A percentile compares a stretch with the other conserved stretches of the same genome.
Conservation (phyloP, 768 basidiomycete genomes). For the Leccinum imitatum region DNA sequence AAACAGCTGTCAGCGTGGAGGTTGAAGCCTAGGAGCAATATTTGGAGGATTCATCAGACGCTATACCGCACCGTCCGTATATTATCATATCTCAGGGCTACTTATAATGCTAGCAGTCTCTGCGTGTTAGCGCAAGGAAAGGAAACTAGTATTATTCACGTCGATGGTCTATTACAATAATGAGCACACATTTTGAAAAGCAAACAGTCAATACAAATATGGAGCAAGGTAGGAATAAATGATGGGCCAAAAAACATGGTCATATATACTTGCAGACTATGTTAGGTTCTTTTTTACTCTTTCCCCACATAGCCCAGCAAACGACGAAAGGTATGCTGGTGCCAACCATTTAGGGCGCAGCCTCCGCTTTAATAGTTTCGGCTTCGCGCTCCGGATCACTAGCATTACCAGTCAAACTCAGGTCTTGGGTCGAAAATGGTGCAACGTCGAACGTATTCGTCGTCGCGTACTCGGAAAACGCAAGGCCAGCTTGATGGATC, state of each 20-base stretch:
- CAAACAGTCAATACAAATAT: constrained; percentile 36
- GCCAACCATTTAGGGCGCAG: constrained; percentile 32
- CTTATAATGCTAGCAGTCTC: constrained; percentile 18
- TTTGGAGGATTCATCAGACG: constrained; percentile 9
- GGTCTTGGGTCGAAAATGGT: constrained; percentile 64
- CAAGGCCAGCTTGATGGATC: constrained; percentile 61
- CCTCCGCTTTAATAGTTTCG: constrained; percentile 70
- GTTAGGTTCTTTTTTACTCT: constrained; percentile 24
- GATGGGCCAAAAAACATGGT: constrained; percentile 30
- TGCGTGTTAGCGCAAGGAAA: constrained; percentile 13
- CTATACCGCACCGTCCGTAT: constrained; percentile 12
- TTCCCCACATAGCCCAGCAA: constrained; percentile 24
- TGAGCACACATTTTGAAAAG: constrained; percentile 35
- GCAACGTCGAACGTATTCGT: constrained; percentile 69
- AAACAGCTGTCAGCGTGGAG: constrained; percentile 41
- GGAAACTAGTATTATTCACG: constrained; percentile 32
- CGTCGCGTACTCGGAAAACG: constrained; percentile 70
- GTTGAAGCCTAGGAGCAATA: constrained; percentile 28
- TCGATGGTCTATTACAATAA: constrained; percentile 37
- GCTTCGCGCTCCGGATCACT: constrained; percentile 64
- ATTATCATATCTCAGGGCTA: constrained; percentile 22
- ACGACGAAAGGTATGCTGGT: constrained; percentile 24
- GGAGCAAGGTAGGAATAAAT: constrained; percentile 41
- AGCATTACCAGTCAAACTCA: constrained; percentile 54
- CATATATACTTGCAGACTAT: constrained; percentile 34